A percentile compares a stretch with the other conserved stretches of the same genome.
Conservation (phyloP, 495 filamentous ascomycete species). For the Lasiosphaeriaceae sp. region DNA sequence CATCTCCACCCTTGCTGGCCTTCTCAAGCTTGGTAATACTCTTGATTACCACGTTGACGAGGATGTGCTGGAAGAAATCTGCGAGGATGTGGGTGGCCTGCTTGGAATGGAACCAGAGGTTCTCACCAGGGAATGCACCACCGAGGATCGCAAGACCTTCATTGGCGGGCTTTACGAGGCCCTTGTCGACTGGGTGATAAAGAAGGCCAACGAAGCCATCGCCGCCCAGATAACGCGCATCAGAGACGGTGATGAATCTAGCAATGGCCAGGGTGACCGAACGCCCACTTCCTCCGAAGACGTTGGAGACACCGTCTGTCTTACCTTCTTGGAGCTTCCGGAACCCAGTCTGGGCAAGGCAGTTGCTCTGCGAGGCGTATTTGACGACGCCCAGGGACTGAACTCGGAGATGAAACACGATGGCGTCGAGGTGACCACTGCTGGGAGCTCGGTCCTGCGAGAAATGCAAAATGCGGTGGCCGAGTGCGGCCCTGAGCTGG, state of each 20-base stretch:
- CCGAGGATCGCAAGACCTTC: slow-evolving; percentile 74
- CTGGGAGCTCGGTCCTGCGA: slow-evolving; percentile 71
- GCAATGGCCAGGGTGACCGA: slow-evolving; percentile 49
- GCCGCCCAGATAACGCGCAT: slow-evolving; percentile 62
- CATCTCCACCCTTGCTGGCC: slow-evolving; percentile 76
- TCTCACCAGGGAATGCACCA: slow-evolving; percentile 71
- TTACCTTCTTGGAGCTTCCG: slow-evolving; percentile 86
- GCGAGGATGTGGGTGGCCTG: slow-evolving; percentile 84
- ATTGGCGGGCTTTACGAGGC: slow-evolving; percentile 90
- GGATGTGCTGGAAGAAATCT: slow-evolving; percentile 79
- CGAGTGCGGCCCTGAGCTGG: slow-evolving; percentile 77
- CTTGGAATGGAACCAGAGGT: slow-evolving; percentile 85
- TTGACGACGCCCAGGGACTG: slow-evolving; percentile 88
- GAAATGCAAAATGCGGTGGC: slow-evolving; percentile 81
- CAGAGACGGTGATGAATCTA: slow-evolving; percentile 58
- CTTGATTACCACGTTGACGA: slow-evolving; percentile 80
- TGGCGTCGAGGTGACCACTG: slow-evolving; percentile 66
- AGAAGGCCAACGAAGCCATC: slow-evolving; percentile 87
- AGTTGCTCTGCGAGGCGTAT: slow-evolving; percentile 77
- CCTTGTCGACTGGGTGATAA: slow-evolving; percentile 89
- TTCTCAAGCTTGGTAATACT: slow-evolving; percentile 89
- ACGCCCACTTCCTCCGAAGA: slow-evolving; percentile 64
- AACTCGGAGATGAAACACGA: slow-evolving; percentile 97
- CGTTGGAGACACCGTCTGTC: slow-evolving; percentile 76
- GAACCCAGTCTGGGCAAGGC: slow-evolving; percentile 78